Evolutionary conservation across 441 rosid species (phyloP).

Genomic region (Melastoma candidum): DNA sequence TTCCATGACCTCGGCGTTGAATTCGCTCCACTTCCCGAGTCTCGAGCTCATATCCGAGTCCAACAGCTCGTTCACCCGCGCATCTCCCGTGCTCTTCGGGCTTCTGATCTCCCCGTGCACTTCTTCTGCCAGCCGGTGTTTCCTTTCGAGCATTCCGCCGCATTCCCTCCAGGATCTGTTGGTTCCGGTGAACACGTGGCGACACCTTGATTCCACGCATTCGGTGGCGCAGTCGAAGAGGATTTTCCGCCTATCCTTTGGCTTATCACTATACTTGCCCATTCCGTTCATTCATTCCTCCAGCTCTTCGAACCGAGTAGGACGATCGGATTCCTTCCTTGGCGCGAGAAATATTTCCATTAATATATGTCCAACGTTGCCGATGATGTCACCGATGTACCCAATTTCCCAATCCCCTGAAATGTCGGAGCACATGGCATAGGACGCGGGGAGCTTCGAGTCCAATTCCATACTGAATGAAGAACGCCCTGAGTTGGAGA

Average conservation of each 20-base stretch:
- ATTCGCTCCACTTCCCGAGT: constrained; percentile 66
- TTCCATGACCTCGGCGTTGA: constrained; percentile 48
- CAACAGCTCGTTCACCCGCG: constrained; percentile 75
- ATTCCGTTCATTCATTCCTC: constrained; percentile 24
- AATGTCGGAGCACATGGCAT: constrained; percentile 17
- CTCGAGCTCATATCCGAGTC: constrained; percentile 61
- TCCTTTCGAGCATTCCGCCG: constrained; percentile 21
- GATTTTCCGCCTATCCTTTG: constrained; percentile 33
- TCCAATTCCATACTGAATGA: constrained; percentile 15
- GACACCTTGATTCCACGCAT: constrained; percentile 30
- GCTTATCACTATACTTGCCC: constrained; percentile 20
- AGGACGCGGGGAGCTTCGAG: constrained; percentile 11
- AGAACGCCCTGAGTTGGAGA: constrained; percentile 36
- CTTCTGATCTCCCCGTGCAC: constrained; percentile 36
- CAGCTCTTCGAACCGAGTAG: constrained; percentile 25
- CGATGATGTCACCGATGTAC: constrained; percentile 37
- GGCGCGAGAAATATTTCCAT: constrained; percentile 16
- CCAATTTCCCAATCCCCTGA: constrained; percentile 43
- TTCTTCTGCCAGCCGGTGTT: constrained; percentile 46
- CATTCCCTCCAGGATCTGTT: constrained; percentile 34
- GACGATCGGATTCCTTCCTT: constrained; percentile 14
- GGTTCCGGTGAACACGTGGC: constrained; percentile 29
- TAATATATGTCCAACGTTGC: constrained; percentile 25
- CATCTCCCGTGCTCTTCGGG: constrained; percentile 46
- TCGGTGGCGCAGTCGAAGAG: constrained; percentile 54